Conservation (phyloP, 1,284 basidiomycete genomes). For the Schizophyllum commune region DNA sequence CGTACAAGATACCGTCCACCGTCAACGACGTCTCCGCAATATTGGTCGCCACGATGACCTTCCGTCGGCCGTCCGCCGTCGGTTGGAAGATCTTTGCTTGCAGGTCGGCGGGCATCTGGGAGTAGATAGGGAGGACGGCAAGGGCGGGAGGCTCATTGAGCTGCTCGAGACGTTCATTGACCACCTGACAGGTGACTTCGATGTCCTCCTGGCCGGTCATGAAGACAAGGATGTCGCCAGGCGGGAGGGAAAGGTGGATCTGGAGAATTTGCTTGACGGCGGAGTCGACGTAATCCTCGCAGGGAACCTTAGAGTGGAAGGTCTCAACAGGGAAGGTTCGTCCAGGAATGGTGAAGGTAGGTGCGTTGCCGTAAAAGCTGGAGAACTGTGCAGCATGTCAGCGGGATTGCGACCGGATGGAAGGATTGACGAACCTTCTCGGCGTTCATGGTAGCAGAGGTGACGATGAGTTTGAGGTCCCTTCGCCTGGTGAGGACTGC, state of each 20-base stretch:
- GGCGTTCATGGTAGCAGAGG: slow-evolving; percentile 98
- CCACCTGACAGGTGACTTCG: slow-evolving; percentile 87
- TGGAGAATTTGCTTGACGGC: slow-evolving; percentile 97
- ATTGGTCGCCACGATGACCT: slow-evolving; percentile 98
- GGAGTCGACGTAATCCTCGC: slow-evolving; percentile 97
- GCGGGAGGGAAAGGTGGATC: slow-evolving; percentile 91
- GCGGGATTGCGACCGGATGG: slow-evolving; percentile 2
- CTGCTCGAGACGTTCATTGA: slow-evolving; percentile 86
- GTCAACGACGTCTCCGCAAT: slow-evolving; percentile 98
- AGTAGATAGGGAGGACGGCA: slow-evolving; percentile 94
- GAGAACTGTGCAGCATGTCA: slow-evolving; percentile 60
- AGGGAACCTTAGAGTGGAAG: slow-evolving; percentile 93
- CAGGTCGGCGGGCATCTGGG: slow-evolving; percentile 98
- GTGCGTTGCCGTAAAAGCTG: slow-evolving; percentile 90
- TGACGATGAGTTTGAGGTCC: slow-evolving; percentile 94
- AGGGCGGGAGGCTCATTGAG: slow-evolving; percentile 85
- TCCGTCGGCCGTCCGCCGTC: slow-evolving; percentile 89
- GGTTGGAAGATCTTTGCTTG: slow-evolving; percentile 98
- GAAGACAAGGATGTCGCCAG: slow-evolving; percentile 95
- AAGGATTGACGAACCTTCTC: slow-evolving; percentile 71
- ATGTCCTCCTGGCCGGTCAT: slow-evolving; percentile 99
- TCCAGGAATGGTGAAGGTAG: slow-evolving; percentile 95
- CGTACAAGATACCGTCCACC: slow-evolving; percentile 96
- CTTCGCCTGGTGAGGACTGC: slow-evolving; percentile 84
- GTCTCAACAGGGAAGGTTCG: slow-evolving; percentile 98